Evolutionary conservation across 2,329 filamentous ascomycete species (phyloP).

Genomic region (Xylariaceae sp.): DNA sequence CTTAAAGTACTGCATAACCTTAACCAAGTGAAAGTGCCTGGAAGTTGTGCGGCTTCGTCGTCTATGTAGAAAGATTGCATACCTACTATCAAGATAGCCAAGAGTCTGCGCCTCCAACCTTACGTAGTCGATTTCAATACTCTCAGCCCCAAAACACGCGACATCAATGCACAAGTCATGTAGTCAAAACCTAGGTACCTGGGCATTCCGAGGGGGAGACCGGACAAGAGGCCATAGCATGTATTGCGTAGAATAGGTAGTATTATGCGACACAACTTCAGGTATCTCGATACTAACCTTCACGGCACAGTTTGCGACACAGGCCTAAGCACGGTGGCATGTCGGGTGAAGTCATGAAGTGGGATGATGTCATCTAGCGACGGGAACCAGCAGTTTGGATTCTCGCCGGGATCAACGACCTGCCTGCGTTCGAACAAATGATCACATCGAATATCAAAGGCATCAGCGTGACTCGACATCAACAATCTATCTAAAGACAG

Average conservation of each 20-base stretch:
- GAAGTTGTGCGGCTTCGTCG: not conserved
- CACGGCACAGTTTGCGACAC: not conserved
- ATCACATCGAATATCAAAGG: too few species aligned
- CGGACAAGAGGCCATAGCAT: too few species aligned
- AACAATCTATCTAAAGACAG: not conserved
- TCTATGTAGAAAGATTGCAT: too few species aligned
- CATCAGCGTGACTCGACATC: not conserved
- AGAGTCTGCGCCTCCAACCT: slow-evolving; percentile 16
- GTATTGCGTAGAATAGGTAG: not conserved
- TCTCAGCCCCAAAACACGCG: not conserved
- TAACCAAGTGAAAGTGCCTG: not conserved
- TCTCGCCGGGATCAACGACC: not conserved
- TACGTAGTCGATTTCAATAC: not conserved
- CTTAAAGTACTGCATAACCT: not conserved
- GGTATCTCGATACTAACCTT: not conserved
- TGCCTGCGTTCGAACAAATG: not conserved
- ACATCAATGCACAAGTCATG: not conserved
- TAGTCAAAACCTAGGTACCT: too few species aligned
- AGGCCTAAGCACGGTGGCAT: not conserved
- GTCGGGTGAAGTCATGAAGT: not conserved
- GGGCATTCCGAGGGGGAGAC: too few species aligned
- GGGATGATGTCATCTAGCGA: not conserved
- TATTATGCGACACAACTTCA: not conserved
- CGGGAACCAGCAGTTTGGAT: not conserved
- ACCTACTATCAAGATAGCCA: slow-evolving; percentile 12